Base-by-base conservation (phyloP, 345 rosid species). In the Hypericum perforatum region DNA sequence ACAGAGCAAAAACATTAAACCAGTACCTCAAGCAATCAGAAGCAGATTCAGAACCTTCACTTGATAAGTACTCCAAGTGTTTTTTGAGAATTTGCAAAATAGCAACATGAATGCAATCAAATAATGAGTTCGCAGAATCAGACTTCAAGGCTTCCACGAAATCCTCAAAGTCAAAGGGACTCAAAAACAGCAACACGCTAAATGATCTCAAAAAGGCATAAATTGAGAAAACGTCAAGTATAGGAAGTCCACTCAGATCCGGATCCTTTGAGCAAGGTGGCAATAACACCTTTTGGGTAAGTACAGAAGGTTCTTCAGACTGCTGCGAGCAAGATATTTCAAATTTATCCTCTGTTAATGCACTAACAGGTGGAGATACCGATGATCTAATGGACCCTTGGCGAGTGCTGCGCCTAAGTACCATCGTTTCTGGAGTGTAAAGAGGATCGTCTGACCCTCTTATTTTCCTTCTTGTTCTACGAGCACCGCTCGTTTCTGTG, bases 161-260 rank as follows among this genome's bases (percentile, higher is more conserved):
- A 61, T 83, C 96, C 69, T 78, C 85, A 79, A 88, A 65, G 77
- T 79, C 86, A 72, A 92, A 92, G 51, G 98, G 98, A 57, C 98
- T 88, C 74, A 88, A 74, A 68, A 81, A 88, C 63, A 92, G 68
- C 46, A 85, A 64, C 39, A 78, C 73, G 63, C 96, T 85, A 72
- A 92, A 92, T 70, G 95, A 85, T 58, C 96, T 82, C 74, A 92
- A 69, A 66, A 74, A 92, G 39, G 98, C 77, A 74, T 83, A 88
- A 48, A 80, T 69, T 50, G 85, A 76, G 71, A 92, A 92, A 51
- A 80, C 61, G 54, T 82, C 83, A 41, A 85, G 75, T 46, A 74
- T 53, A 12, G 75, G 71, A 67, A 77, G 63, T 59, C 90, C 94
- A 47, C 69, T 86, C 72, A 88, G 67, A 70, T 78, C 73, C 63